Conservation (phyloP, 1,284 basidiomycete species). For the Cerioporus squamosus region DNA sequence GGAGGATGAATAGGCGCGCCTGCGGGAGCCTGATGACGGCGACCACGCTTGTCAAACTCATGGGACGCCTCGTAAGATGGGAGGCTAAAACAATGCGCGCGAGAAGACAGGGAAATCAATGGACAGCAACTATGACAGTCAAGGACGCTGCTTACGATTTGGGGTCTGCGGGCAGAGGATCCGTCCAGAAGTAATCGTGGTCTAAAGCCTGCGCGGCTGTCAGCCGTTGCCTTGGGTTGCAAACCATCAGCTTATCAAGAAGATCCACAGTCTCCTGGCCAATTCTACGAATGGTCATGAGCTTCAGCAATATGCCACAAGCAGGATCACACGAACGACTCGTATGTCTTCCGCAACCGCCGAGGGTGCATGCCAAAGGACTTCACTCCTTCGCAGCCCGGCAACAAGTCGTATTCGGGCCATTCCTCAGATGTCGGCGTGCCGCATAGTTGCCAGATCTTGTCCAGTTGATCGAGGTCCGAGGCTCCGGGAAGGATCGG, state of each 20-base stretch:
- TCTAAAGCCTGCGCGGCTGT: conserved; percentile 88
- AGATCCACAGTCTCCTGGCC: conserved; percentile 85
- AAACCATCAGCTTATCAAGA: conserved; percentile 87
- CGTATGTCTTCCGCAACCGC: conserved; percentile 59
- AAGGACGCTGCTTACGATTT: conserved; percentile 60
- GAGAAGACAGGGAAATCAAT: not conserved
- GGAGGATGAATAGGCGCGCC: conserved; percentile 27
- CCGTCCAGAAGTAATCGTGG: conserved; percentile 93
- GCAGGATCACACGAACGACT: conserved; percentile 50
- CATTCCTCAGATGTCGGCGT: conserved; percentile 82
- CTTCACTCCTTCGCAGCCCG: conserved; percentile 82
- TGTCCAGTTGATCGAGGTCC: conserved; percentile 90
- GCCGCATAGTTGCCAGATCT: conserved; percentile 91
- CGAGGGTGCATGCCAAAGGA: conserved; percentile 56
- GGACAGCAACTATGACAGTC: not conserved
- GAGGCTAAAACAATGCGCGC: conserved; percentile 48
- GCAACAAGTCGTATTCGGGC: conserved; percentile 81
- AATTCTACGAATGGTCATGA: conserved; percentile 44
- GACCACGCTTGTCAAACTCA: conserved; percentile 82
- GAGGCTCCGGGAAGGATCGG: conserved; percentile 90
- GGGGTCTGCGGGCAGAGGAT: conserved; percentile 84
- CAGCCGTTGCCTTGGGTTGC: conserved; percentile 91
- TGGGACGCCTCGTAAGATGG: conserved; percentile 83
- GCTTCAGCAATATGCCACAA: conserved; percentile 4
- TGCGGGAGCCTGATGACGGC: conserved; percentile 45